A percentile compares a stretch with the other conserved stretches of the same genome.
phyloP scores from a whole-genome alignment of 352 stramenopile genomes.

The Phytopythium kandeliae region DNA sequence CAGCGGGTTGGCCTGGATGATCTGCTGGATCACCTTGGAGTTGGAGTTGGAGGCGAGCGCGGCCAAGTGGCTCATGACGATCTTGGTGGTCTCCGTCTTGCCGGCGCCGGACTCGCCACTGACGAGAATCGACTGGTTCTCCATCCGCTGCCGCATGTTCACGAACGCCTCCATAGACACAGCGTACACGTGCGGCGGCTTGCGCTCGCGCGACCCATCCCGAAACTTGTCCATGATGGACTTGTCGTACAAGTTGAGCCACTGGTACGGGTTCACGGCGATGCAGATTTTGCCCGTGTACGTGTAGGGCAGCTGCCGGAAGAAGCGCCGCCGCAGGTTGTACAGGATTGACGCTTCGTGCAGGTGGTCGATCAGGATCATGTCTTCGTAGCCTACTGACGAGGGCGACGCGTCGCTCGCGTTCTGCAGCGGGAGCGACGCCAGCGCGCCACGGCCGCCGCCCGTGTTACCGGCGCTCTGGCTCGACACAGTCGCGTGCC shows the following conservation, averaged over 20 bases:
- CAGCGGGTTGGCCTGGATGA: slow-evolving; percentile 78
- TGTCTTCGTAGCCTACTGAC: slow-evolving; percentile 86
- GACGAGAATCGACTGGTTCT: slow-evolving; percentile 85
- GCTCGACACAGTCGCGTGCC: slow-evolving; percentile 45
- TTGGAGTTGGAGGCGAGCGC: slow-evolving; percentile 60
- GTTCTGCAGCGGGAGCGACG: slow-evolving; percentile 77
- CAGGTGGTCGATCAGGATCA: slow-evolving; percentile 86
- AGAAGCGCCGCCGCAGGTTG: slow-evolving; percentile 86
- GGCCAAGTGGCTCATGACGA: slow-evolving; percentile 86
- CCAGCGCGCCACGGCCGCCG: slow-evolving; percentile 61
- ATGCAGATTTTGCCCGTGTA: slow-evolving; percentile 97
- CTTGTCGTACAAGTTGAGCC: slow-evolving; percentile 85
- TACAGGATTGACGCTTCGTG: slow-evolving; percentile 90
- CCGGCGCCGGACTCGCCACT: slow-evolving; percentile 82
- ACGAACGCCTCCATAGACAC: slow-evolving; percentile 68
- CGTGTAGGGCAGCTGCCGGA: slow-evolving; percentile 91
- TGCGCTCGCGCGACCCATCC: slow-evolving; percentile 44
- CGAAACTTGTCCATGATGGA: slow-evolving; percentile 65
- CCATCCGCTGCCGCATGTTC: slow-evolving; percentile 48
- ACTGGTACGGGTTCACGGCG: slow-evolving; percentile 95
- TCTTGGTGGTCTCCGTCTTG: slow-evolving; percentile 89
- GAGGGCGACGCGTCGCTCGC: slow-evolving; percentile 41
- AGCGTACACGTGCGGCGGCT: slow-evolving; percentile 66
- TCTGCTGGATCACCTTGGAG: slow-evolving; percentile 75
- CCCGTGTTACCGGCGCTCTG: slow-evolving; percentile 10